phyloP scores from a whole-genome alignment of 73 alveolate genomes.

The Paramecium caudatum region DNA sequence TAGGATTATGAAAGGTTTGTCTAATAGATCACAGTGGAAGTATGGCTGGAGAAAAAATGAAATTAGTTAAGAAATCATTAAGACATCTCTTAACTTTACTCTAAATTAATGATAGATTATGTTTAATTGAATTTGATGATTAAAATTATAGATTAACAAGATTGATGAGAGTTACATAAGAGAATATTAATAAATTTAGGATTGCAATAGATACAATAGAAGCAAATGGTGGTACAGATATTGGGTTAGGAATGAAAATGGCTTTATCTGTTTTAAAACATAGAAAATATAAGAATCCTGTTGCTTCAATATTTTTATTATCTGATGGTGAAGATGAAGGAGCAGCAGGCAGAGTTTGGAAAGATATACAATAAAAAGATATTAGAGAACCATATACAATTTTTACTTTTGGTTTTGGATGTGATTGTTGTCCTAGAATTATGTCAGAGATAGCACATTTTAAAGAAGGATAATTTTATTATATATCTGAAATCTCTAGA shows the following conservation, averaged over 20 bases:
- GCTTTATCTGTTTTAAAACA: slow-evolving; percentile 73
- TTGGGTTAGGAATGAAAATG: slow-evolving; percentile 70
- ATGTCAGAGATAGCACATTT: slow-evolving; percentile 72
- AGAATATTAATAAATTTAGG: slow-evolving; percentile 14
- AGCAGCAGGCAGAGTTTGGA: slow-evolving; percentile 71
- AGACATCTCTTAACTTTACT: neutral
- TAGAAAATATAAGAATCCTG: slow-evolving; percentile 72
- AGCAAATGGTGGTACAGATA: slow-evolving; percentile 73
- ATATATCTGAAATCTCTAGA: slow-evolving; percentile 34
- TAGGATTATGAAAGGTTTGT: slow-evolving; percentile 3
- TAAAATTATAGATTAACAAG: slow-evolving; percentile 56
- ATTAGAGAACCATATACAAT: slow-evolving; percentile 65
- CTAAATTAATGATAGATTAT: slow-evolving; percentile 3
- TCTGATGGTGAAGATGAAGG: slow-evolving; percentile 77
- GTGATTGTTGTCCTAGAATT: slow-evolving; percentile 70
- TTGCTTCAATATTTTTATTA: slow-evolving; percentile 59
- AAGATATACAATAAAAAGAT: slow-evolving; percentile 21
- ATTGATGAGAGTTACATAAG: slow-evolving; percentile 42
- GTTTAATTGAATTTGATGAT: slow-evolving; percentile 39
- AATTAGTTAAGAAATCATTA: slow-evolving; percentile 1
- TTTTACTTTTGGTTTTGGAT: slow-evolving; percentile 74
- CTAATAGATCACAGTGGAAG: slow-evolving; percentile 65
- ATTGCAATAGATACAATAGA: slow-evolving; percentile 50
- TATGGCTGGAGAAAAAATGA: slow-evolving; percentile 43
- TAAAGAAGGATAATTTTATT: slow-evolving; percentile 74